Base-by-base conservation (phyloP, 495 filamentous ascomycete genomes). In the Parachaetomium inaequale region DNA sequence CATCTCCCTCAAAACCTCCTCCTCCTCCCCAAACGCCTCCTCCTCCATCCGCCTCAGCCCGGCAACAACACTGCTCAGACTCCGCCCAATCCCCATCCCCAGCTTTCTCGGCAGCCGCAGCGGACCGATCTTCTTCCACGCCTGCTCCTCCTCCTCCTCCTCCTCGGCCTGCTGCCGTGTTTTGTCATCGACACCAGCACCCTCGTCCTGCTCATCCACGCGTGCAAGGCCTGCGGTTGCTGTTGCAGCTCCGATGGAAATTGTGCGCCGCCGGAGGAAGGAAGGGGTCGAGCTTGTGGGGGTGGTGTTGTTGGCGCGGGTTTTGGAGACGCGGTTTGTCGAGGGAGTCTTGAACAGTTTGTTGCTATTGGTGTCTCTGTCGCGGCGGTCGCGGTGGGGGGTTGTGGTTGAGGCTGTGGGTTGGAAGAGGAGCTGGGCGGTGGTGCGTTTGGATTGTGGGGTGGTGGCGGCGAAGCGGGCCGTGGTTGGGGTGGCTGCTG, bases 1-100 rank as follows among this genome's bases (percentile, higher is more conserved):
- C 68, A 96, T 82, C 72, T 96, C 92, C 15, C 82, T 79, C 65
- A 96, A 72, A n/a, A 88, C 81, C 29, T 96, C 91, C 70, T 91
- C 76, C 26, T 96, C 92, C 14, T 95, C 91, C 25, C 89, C 86
- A 36, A 87, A 70, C 17, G 79, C 80, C 29, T 95, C 89, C 31
- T 94, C 88, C 67, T 95, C 90, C 73, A 93, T 82, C 65, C 86
- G 87, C 19, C 90, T 80, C 65, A 98, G 74, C 15, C 85, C 84
- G 46, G 89, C 86, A 12, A 97, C 87, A 55, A 96, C 78, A 55
- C 83, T 86, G 63, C 91, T 96, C 46, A 98, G 75, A 4, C 88
- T 88, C 57, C 88, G 82, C 0, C 86, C 87, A 23, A 86, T 49
- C 2, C 31, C 36, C n/a, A n/a, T n/a, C 10, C 59, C 77, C 26